These are phyloP conservation scores for Polytrichum commune DNA, from an alignment of 225 moss, liverwort and hornwort genomes.

Conservation along the genomic window DNA sequence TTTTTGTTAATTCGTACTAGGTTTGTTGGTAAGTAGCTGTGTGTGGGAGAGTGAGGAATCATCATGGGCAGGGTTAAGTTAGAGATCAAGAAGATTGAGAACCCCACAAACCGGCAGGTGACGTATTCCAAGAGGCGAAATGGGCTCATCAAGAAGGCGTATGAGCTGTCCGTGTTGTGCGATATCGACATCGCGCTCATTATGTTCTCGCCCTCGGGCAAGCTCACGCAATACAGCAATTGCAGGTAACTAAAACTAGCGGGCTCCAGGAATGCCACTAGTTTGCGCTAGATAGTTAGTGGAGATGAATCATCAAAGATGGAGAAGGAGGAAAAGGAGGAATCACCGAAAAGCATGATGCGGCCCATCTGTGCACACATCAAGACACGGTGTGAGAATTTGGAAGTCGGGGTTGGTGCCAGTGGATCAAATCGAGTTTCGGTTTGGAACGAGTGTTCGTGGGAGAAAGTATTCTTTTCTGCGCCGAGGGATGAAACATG, in stretches of 20 bases:
- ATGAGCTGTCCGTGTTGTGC: constrained; percentile 56
- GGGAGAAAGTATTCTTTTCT: too few relatives aligned
- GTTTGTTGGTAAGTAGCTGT: too few relatives aligned
- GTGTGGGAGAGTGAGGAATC: background rate
- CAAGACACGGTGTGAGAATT: too few relatives aligned
- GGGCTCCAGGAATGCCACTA: too few relatives aligned
- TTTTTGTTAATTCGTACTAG: too few relatives aligned
- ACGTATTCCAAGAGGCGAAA: constrained; percentile 63
- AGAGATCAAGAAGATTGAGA: constrained; percentile 73
- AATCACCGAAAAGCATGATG: background rate
- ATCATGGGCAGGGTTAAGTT: constrained; percentile 58
- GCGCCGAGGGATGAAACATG: too few relatives aligned
- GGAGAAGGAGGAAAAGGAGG: background rate
- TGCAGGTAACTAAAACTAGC: constrained; percentile 31
- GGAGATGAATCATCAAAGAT: too few relatives aligned
- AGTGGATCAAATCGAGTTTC: too few relatives aligned
- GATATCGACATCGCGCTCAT: constrained; percentile 64
- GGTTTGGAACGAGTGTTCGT: too few relatives aligned
- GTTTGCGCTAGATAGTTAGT: too few relatives aligned
- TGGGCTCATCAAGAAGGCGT: constrained; percentile 66
- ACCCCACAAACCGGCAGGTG: constrained; percentile 63
- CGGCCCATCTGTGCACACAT: too few relatives aligned
- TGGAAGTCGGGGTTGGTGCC: too few relatives aligned
- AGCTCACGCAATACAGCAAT: constrained; percentile 58
- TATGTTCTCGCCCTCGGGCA: constrained; percentile 61